Evolutionary conservation across 805 yeast genomes (phyloP).

Genomic region (Ogataea siamensis): DNA sequence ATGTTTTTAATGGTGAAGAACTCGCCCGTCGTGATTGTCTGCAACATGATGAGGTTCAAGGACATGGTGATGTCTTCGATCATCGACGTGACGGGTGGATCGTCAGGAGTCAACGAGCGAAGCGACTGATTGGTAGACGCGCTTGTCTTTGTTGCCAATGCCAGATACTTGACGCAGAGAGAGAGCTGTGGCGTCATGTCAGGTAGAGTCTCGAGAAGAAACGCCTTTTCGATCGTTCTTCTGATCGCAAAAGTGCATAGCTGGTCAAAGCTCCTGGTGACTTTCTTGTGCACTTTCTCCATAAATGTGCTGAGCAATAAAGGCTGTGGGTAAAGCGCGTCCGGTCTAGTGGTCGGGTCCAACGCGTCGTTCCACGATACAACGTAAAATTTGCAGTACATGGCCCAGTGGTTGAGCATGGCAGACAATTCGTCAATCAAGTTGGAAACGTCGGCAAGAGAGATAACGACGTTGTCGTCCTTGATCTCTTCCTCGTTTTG

Average conservation of each 20-base stretch:
- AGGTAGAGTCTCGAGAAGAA: slow-evolving; percentile 76
- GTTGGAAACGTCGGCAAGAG: slow-evolving; percentile 66
- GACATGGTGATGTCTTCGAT: slow-evolving; percentile 82
- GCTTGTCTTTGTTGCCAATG: slow-evolving; percentile 21
- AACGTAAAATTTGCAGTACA: slow-evolving; percentile 70
- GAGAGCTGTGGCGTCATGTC: slow-evolving; percentile 40
- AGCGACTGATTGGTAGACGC: slow-evolving; percentile 21
- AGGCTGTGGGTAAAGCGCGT: slow-evolving; percentile 47
- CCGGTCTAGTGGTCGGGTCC: slow-evolving; percentile 24
- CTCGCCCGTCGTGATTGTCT: slow-evolving; percentile 72
- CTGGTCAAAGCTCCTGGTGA: slow-evolving; percentile 61
- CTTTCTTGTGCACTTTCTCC: slow-evolving; percentile 49
- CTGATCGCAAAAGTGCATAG: slow-evolving; percentile 66
- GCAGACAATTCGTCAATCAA: slow-evolving; percentile 67
- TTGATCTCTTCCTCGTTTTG: slow-evolving; percentile 22
- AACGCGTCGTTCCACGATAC: slow-evolving; percentile 59
- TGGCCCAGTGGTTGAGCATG: slow-evolving; percentile 82
- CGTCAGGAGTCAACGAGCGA: slow-evolving; percentile 42
- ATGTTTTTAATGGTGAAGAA: slow-evolving; percentile 51
- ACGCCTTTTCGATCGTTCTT: slow-evolving; percentile 78
- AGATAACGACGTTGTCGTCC: slow-evolving; percentile 30
- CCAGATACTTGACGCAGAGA: slow-evolving; percentile 27
- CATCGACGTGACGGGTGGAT: slow-evolving; percentile 73
- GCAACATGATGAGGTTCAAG: slow-evolving; percentile 62
- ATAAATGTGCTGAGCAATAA: slow-evolving; percentile 53